Base-by-base conservation (phyloP, 139 green algal genomes). In the Tetraselmis chui region DNA sequence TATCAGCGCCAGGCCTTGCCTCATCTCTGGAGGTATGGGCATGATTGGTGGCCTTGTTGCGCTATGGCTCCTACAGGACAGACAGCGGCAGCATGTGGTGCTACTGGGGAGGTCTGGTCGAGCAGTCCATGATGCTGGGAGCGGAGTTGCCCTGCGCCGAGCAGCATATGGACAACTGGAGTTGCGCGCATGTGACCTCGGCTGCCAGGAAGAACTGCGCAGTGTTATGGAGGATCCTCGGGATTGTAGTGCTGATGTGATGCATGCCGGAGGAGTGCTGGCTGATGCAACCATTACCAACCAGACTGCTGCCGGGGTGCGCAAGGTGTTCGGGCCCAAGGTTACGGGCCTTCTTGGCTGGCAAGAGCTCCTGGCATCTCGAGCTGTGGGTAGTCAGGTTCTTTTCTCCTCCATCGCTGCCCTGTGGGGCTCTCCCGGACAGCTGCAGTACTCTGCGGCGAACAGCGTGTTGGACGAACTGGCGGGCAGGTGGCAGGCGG, bases 241-340 rank as follows among this genome's bases (percentile, higher is more conserved):
- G 45, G 11, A 67, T 5, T 5, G 45, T 25, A 18, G 45, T 67
- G 45, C 84, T 0, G 86, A 85, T 1, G 59, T 92, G 0, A 67
- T 97, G n/a, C 92, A 95, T 84, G 93, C 92, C 23, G 90, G 90
- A 29, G 93, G 92, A 18, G 89, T 93, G 26, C 84, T 97, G 31
- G 84, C 88, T 0, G 92, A 96, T 83, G 91, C 92, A 5, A 91
- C 90, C 0, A 26, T 96, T 0, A 23, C 32, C 0, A 92, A 92
- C 30, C 92, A 95, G 83, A 92, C 81, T 1, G 45, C 86, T 0
- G 31, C 59, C 0, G 79, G 83, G 0, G 45, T 90, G 0, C 86
- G 90, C 23, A 76, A 81, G 1, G 92, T 95, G 31, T 89, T 82
- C 28, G 78, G 28, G 32, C 78, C 78, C 32, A 82, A 82, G 78